phyloP scores from a whole-genome alignment of 495 filamentous ascomycete species.

The Daldinia concentrica region DNA sequence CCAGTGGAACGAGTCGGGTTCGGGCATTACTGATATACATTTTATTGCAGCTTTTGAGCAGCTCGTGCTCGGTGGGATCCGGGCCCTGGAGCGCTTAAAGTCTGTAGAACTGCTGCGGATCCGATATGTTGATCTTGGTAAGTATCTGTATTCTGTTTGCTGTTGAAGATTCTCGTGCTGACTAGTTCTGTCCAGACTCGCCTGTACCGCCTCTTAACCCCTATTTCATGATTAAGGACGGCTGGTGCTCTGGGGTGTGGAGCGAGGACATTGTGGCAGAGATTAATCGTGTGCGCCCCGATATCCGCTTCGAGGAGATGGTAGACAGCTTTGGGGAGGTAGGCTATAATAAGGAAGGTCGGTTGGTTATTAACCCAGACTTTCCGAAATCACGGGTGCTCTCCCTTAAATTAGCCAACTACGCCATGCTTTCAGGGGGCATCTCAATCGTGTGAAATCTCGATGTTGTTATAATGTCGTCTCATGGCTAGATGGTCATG shows the following conservation, averaged over 20 bases:
- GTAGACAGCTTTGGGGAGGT: constrained; percentile 64
- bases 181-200: constrained; percentile 53
- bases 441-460: constrained; percentile 48
- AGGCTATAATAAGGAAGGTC: constrained; percentile 61
- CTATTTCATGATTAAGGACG: constrained; percentile 67
- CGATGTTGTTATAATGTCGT: constrained; percentile 1
- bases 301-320: constrained; percentile 65
- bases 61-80: constrained; percentile 68
- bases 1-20: constrained; percentile 65
- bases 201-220: constrained; percentile 69
- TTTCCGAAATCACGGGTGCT: constrained; percentile 56
- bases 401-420: constrained; percentile 60
- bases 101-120: constrained; percentile 68
- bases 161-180: constrained; percentile 12
- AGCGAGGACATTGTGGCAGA: constrained; percentile 68
- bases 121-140: constrained; percentile 76
- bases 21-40: constrained; percentile 71
- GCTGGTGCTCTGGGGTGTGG: constrained; percentile 72
- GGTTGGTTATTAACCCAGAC: constrained; percentile 57
- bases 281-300: constrained; percentile 62
- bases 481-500: constrained; percentile 1
- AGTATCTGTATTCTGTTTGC: constrained; percentile 41
- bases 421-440: constrained; percentile 54
- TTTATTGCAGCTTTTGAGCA: constrained; percentile 74
- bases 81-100: constrained; percentile 62